phyloP scores from a whole-genome alignment of 75 land plant genomes.

The Sequoia sempervirens region DNA sequence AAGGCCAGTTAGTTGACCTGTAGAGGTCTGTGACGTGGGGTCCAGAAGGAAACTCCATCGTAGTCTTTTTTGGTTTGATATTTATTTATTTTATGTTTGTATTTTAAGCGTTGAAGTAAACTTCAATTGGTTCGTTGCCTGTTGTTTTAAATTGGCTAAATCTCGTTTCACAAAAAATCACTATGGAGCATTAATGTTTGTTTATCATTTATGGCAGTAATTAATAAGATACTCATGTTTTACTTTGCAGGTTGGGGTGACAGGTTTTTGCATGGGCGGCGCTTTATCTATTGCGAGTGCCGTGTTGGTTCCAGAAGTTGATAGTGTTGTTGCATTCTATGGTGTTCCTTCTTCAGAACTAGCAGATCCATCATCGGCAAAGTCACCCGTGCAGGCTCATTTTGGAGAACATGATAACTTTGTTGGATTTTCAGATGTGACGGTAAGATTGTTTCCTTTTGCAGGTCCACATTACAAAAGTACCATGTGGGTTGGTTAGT shows the following conservation, averaged over 20 bases:
- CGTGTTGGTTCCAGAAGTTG: constrained; percentile 78
- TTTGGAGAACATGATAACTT: constrained; percentile 82
- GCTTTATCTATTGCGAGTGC: constrained; percentile 87
- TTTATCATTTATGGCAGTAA: not conserved
- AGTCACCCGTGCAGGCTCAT: constrained; percentile 92
- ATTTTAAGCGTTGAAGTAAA: not conserved
- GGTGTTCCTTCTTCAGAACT: constrained; percentile 68
- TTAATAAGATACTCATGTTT: constrained; percentile 5
- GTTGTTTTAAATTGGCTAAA: not conserved
- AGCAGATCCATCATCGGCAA: constrained; percentile 70
- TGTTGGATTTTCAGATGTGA: constrained; percentile 85
- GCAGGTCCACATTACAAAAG: not conserved
- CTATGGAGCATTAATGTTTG: not conserved
- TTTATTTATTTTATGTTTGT: not conserved
- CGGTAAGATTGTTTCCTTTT: constrained; percentile 35
- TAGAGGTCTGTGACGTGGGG: not conserved
- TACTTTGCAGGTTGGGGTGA: constrained; percentile 76
- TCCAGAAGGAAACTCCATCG: not conserved
- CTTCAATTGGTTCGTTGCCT: not conserved
- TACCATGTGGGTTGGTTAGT: not conserved
- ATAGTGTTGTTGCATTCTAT: constrained; percentile 87
- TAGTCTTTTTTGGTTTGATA: not conserved
- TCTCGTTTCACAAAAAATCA: not conserved
- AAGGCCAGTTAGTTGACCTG: not conserved
- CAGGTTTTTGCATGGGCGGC: constrained; percentile 97